Evolutionary conservation across 2,329 filamentous ascomycete species (phyloP).

Genomic region (Colletotrichum magnum): DNA sequence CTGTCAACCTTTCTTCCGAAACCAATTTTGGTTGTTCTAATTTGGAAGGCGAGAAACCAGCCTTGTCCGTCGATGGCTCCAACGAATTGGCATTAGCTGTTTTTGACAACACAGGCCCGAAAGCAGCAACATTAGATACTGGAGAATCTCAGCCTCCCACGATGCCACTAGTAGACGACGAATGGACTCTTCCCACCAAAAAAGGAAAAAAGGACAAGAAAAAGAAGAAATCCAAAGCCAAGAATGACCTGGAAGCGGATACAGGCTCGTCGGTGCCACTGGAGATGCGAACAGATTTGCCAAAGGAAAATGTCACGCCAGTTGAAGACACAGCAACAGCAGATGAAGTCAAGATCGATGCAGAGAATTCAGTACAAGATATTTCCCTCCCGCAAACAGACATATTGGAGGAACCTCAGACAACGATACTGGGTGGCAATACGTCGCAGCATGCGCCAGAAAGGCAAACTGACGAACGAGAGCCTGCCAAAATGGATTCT

Average conservation of each 20-base stretch:
- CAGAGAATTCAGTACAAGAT: neutral
- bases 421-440: neutral
- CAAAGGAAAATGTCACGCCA: neutral
- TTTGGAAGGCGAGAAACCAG: too few relatives aligned
- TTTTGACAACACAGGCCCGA: too few relatives aligned
- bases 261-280: constrained; percentile 35
- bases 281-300: neutral
- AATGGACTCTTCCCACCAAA: constrained; percentile 18
- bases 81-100: too few relatives aligned
- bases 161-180: neutral
- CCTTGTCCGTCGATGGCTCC: too few relatives aligned
- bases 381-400: neutral
- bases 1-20: neutral
- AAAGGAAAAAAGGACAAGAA: constrained; percentile 44
- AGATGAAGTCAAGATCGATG: neutral
- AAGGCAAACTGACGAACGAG: neutral
- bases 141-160: neutral
- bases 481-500: neutral
- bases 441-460: neutral
- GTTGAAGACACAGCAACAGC: neutral
- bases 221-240: constrained; percentile 28
- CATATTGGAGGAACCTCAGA: neutral
- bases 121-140: neutral
- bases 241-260: constrained; percentile 17
- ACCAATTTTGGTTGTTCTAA: too few relatives aligned